Percentiles rank a stretch among this genome's conserved stretches.
Conservation (phyloP, 1,284 basidiomycete genomes). For the Xanthoconium separans region DNA sequence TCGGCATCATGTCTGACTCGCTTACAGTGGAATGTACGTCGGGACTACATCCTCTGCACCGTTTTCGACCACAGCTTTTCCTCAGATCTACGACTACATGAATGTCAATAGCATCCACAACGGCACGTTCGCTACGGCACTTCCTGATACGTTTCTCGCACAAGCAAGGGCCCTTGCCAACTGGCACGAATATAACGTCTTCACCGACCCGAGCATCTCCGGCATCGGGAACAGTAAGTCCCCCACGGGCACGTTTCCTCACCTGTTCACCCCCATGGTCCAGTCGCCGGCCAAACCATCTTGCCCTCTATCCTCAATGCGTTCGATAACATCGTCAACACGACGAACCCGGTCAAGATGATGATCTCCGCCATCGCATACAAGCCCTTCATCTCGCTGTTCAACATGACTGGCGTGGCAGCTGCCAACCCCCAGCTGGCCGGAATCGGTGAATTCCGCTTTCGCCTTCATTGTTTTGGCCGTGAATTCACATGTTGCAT, state of each 20-base stretch:
- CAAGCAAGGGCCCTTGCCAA: constrained; percentile 69
- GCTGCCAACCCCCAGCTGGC: constrained; percentile 52
- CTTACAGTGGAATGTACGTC: constrained; percentile 60
- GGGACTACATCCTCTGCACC: not conserved
- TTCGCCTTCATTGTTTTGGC: constrained; percentile 8
- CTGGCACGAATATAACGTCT: constrained; percentile 74
- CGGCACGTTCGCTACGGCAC: constrained; percentile 48
- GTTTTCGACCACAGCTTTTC: not conserved
- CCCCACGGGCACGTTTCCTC: not conserved
- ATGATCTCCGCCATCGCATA: constrained; percentile 69
- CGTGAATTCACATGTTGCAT: not conserved
- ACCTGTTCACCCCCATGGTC: constrained; percentile 5
- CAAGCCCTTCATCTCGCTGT: constrained; percentile 82
- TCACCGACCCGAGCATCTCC: constrained; percentile 51
- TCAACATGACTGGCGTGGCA: constrained; percentile 70
- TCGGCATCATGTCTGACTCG: constrained; percentile 10
- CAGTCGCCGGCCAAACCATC: constrained; percentile 72
- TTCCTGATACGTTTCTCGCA: constrained; percentile 54
- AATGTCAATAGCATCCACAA: constrained; percentile 75
- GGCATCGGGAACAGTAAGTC: constrained; percentile 72
- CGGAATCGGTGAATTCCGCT: constrained; percentile 54
- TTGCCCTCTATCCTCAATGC: constrained; percentile 61
- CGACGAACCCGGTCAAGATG: constrained; percentile 62
- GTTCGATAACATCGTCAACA: constrained; percentile 58
- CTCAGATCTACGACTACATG: constrained; percentile 72